Conservation (phyloP, 495 filamentous ascomycete genomes). For the Cenococcum geophilum region DNA sequence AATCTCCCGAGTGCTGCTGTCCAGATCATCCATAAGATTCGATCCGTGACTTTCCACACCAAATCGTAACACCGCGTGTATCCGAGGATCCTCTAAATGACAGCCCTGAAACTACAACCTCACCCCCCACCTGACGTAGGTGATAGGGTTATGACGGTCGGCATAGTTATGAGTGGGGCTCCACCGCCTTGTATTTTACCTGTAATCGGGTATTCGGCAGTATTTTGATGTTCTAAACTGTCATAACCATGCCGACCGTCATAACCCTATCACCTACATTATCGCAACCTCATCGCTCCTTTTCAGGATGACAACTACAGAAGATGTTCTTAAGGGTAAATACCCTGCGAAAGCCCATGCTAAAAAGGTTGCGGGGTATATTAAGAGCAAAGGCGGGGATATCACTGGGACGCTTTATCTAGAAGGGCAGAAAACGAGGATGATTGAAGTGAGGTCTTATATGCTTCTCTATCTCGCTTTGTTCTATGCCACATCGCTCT, state of each 20-base stretch:
- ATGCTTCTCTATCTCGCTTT: too few species aligned
- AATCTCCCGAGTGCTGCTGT: too few species aligned
- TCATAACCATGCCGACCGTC: background rate
- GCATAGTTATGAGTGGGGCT: too few species aligned
- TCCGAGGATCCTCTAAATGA: too few species aligned
- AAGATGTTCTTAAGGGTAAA: conserved; percentile 50
- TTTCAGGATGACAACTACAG: background rate
- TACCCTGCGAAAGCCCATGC: conserved; percentile 95
- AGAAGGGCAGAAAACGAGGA: conserved; percentile 66
- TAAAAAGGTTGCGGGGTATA: conserved; percentile 68
- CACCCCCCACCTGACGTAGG: background rate
- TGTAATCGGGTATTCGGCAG: too few species aligned
- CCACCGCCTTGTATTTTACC: too few species aligned
- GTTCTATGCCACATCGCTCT: too few species aligned
- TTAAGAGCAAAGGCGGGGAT: conserved; percentile 54
- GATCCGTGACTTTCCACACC: too few species aligned
- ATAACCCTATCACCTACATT: background rate
- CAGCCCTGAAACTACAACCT: too few species aligned
- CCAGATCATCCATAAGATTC: too few species aligned
- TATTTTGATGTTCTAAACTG: too few species aligned
- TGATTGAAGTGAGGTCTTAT: conserved; percentile 33
- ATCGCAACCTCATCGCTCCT: background rate
- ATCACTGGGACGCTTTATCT: conserved; percentile 71
- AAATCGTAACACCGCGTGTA: too few species aligned
- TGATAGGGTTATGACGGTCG: background rate